Conservation (phyloP, 2,329 filamentous ascomycete species). For the Dothistroma septosporum region DNA sequence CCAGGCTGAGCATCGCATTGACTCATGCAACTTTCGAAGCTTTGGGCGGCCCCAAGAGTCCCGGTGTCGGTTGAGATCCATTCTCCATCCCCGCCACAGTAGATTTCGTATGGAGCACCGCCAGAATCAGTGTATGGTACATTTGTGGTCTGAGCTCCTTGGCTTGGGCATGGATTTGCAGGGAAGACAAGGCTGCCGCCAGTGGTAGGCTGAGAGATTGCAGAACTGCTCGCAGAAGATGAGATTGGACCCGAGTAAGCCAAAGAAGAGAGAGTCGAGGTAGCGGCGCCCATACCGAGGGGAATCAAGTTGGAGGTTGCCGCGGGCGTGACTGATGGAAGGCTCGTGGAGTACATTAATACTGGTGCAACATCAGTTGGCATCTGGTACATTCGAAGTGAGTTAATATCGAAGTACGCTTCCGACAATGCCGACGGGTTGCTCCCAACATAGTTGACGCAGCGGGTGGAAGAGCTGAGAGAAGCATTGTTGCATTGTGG, state of each 20-base stretch:
- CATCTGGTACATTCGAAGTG: conserved; percentile 40
- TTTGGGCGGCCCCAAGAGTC: neutral
- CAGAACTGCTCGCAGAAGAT: conserved; percentile 11
- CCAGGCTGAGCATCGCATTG: conserved; percentile 18
- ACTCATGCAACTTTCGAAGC: conserved; percentile 13
- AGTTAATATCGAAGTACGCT: conserved; percentile 42
- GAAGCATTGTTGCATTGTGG: conserved; percentile 23
- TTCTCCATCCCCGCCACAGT: conserved; percentile 7
- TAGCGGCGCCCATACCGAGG: conserved; percentile 28
- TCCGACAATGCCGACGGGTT: conserved; percentile 32
- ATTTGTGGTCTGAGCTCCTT: neutral
- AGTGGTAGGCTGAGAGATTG: neutral
- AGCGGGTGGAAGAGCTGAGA: conserved; percentile 24
- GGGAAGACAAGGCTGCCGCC: neutral
- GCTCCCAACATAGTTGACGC: conserved; percentile 33
- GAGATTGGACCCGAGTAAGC: conserved; percentile 31
- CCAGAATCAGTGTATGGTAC: conserved; percentile 7
- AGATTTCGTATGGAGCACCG: conserved; percentile 3
- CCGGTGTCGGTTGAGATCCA: neutral
- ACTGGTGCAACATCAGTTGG: conserved; percentile 18
- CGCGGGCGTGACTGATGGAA: conserved; percentile 21
- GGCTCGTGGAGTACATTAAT: conserved; percentile 28
- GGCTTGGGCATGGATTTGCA: neutral
- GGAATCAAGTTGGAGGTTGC: conserved; percentile 24
- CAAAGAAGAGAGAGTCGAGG: conserved; percentile 16